Evolutionary conservation across 495 filamentous ascomycete species (phyloP).

Genomic region (Neurospora sp.): DNA sequence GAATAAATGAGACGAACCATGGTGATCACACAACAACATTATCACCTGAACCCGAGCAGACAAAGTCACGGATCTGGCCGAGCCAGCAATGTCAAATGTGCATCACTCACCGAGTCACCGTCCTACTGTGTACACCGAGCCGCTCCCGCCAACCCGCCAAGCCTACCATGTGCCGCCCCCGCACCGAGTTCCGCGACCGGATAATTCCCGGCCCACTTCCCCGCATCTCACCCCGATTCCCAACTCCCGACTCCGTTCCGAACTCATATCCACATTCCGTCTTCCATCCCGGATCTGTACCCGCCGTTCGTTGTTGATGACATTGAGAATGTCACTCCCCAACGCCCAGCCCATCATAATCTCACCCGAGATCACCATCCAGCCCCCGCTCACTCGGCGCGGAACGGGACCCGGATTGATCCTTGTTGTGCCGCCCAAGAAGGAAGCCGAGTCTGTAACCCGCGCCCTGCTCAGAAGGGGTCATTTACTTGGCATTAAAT

Average conservation of each 20-base stretch:
- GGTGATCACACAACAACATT: neutral
- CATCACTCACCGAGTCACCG: neutral
- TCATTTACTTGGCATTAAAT: too few species aligned
- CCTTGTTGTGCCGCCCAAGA: slow-evolving; percentile 17
- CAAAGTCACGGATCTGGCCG: neutral
- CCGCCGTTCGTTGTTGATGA: neutral
- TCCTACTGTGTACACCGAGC: neutral
- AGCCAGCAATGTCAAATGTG: neutral
- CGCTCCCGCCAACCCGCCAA: neutral
- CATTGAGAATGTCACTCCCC: neutral
- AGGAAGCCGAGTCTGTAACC: neutral
- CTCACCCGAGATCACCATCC: slow-evolving; percentile 17
- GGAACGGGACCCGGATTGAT: slow-evolving; percentile 47
- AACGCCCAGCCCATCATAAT: neutral
- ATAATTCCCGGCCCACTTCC: neutral
- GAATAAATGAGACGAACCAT: neutral
- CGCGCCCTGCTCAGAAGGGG: too few species aligned
- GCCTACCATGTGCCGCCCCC: neutral
- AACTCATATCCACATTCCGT: neutral
- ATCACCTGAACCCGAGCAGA: neutral
- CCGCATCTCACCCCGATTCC: neutral
- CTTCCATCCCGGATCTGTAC: neutral
- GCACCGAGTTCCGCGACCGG: neutral
- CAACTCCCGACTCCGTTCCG: neutral
- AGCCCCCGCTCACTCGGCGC: slow-evolving; percentile 46